A percentile compares a stretch with the other conserved stretches of the same genome.
These are phyloP conservation scores for Vicia villosa DNA, from an alignment of 306 rosid species.

Conservation along the genomic window DNA sequence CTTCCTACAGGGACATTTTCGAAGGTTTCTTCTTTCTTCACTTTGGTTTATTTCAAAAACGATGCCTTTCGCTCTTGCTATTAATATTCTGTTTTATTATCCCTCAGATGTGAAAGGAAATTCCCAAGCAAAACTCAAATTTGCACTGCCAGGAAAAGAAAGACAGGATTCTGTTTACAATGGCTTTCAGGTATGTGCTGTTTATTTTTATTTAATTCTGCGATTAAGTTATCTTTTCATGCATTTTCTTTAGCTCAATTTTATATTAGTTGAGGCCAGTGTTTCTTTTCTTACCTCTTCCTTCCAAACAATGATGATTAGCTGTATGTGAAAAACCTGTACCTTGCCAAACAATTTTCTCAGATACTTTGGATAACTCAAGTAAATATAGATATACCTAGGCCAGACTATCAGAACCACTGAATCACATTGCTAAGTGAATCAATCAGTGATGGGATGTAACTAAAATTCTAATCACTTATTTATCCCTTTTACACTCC, in stretches of 20 bases:
- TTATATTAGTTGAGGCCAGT: slow-evolving; percentile 6
- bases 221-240: background rate
- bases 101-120: slow-evolving; percentile 57
- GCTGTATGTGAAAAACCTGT: no score
- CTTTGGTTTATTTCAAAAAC: slow-evolving; percentile 19
- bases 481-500: slow-evolving; percentile 14
- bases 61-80: slow-evolving; percentile 13
- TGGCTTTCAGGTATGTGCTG: slow-evolving; percentile 78
- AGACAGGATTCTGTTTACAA: slow-evolving; percentile 95
- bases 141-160: slow-evolving; percentile 91
- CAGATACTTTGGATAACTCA: background rate
- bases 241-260: slow-evolving; percentile 2
- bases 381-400: background rate
- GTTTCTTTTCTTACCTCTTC: slow-evolving; percentile 19
- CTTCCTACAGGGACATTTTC: slow-evolving; percentile 81
- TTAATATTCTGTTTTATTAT: slow-evolving; percentile 32
- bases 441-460: background rate
- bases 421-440: background rate
- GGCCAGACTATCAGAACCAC: background rate
- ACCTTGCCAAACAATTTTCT: slow-evolving; percentile 1
- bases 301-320: no score
- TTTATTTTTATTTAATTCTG: background rate
- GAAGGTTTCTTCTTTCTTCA: slow-evolving; percentile 51
- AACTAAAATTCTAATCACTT: background rate
- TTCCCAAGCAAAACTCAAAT: slow-evolving; percentile 58